A percentile compares a stretch with the other conserved stretches of the same genome.
These are phyloP conservation scores for Aspergillus haitiensis DNA, from an alignment of 495 filamentous ascomycete genomes.

Conservation along the genomic window DNA sequence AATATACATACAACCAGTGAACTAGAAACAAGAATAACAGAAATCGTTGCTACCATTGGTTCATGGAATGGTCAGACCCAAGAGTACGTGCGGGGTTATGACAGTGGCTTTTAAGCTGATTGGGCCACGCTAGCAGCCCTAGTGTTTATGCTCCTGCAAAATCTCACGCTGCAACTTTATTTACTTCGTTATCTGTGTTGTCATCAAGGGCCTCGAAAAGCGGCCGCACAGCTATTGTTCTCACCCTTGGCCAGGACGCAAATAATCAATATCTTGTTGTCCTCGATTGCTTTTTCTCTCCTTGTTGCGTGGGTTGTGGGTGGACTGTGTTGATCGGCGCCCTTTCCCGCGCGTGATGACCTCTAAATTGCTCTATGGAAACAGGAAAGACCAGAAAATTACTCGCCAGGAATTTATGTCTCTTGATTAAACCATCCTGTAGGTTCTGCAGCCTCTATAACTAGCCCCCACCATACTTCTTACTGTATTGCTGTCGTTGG, in stretches of 20 bases:
- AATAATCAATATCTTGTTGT: background rate
- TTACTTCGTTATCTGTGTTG: conserved; percentile 14
- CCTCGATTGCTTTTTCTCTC: background rate
- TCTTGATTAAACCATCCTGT: too few species aligned
- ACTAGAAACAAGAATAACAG: conserved; percentile 5
- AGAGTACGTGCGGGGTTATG: conserved; percentile 24
- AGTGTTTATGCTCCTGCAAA: conserved; percentile 20
- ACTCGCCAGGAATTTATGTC: too few species aligned
- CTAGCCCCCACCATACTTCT: too few species aligned
- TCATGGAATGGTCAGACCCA: conserved; percentile 7
- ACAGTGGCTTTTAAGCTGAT: conserved; percentile 13
- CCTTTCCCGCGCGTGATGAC: background rate
- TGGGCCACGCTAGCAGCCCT: conserved; percentile 16
- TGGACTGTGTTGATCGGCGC: too few species aligned
- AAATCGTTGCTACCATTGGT: conserved; percentile 9
- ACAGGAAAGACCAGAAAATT: too few species aligned
- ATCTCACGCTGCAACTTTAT: conserved; percentile 25
- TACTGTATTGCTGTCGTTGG: too few species aligned
- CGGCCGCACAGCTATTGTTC: background rate
- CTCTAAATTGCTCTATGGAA: background rate
- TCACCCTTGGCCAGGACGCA: background rate
- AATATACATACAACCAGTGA: background rate
- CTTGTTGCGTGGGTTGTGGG: background rate
- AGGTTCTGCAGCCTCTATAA: too few species aligned
- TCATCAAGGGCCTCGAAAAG: background rate